phyloP scores from a whole-genome alignment of 2,329 filamentous ascomycete genomes.

The Sarocladium kiliense region DNA sequence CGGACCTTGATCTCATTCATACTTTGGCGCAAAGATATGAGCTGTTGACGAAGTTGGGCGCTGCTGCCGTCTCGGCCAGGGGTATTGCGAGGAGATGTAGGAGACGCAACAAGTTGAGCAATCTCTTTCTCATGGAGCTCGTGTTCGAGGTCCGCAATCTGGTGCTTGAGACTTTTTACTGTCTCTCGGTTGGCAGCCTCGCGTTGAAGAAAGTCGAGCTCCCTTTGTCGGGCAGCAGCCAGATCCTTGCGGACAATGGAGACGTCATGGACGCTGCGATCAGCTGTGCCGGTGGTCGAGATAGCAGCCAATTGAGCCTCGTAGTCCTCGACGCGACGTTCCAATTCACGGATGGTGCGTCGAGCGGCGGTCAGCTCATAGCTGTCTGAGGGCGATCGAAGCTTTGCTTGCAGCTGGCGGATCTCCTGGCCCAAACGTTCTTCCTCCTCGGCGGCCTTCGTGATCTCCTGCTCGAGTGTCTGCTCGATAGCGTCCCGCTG shows the following conservation, averaged over 20 bases:
- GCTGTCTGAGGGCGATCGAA: constrained; percentile 40
- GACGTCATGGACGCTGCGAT: constrained; percentile 45
- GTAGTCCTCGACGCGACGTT: constrained; percentile 53
- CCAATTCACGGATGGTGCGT: constrained; percentile 60
- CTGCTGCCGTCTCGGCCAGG: constrained; percentile 55
- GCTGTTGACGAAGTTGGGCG: constrained; percentile 52
- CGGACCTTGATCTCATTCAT: constrained; percentile 48
- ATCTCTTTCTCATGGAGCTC: constrained; percentile 61
- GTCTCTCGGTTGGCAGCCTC: constrained; percentile 59
- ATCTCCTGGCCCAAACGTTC: constrained; percentile 54
- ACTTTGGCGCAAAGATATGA: constrained; percentile 54
- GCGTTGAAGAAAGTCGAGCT: constrained; percentile 59
- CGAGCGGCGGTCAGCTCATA: constrained; percentile 54
- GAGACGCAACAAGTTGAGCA: constrained; percentile 39
- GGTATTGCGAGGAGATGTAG: constrained; percentile 42
- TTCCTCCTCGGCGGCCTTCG: constrained; percentile 62
- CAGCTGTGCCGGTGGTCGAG: constrained; percentile 27
- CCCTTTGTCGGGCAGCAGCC: constrained; percentile 58
- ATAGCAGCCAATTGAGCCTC: constrained; percentile 35
- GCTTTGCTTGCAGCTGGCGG: constrained; percentile 42
- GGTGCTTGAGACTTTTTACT: constrained; percentile 58
- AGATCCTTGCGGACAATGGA: constrained; percentile 59
- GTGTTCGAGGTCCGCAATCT: constrained; percentile 62
- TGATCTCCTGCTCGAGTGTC: constrained; percentile 61
- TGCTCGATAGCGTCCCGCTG: constrained; percentile 56